phyloP scores from a whole-genome alignment of 495 filamentous ascomycete species.

The Jackrogersella minutella region DNA sequence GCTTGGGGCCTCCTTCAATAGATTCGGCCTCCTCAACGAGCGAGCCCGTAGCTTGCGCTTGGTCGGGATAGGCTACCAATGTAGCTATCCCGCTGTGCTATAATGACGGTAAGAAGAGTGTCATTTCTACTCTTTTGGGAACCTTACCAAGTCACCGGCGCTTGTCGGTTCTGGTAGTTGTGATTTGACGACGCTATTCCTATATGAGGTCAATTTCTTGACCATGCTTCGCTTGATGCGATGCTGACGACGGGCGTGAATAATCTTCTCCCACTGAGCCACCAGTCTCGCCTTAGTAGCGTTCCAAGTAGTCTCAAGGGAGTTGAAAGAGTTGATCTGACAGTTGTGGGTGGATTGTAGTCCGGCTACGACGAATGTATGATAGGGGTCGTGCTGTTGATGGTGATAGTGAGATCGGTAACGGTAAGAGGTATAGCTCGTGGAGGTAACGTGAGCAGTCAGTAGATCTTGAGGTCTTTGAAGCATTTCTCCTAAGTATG shows the following conservation, averaged over 20 bases:
- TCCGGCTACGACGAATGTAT: slow-evolving; percentile 8
- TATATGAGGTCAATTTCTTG: slow-evolving; percentile 35
- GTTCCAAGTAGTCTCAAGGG: slow-evolving; percentile 29
- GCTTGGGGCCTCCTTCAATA: slow-evolving; percentile 24
- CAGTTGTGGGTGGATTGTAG: slow-evolving; percentile 9
- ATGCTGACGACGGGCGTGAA: slow-evolving; percentile 18
- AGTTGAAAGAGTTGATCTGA: slow-evolving; percentile 18
- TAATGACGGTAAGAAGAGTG: slow-evolving; percentile 27
- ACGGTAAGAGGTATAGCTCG: slow-evolving; percentile 17
- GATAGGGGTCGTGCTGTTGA: slow-evolving; percentile 12
- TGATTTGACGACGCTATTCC: slow-evolving; percentile 14
- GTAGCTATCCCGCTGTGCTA: slow-evolving; percentile 21
- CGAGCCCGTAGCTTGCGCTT: slow-evolving; percentile 1
- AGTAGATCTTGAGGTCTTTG: slow-evolving; percentile 40
- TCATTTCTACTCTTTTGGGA: slow-evolving; percentile 7
- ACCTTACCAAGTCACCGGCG: slow-evolving; percentile 36
- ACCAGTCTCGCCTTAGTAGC: slow-evolving; percentile 33
- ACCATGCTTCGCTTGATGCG: slow-evolving; percentile 43
- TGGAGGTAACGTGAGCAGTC: slow-evolving; percentile 14
- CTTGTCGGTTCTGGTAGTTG: slow-evolving; percentile 28
- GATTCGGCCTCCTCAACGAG: slow-evolving; percentile 9
- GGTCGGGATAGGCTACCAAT: not conserved
- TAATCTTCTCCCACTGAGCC: slow-evolving; percentile 34
- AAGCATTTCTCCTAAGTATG: slow-evolving; percentile 44
- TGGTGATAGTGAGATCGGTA: slow-evolving; percentile 6